Evolutionary conservation across 768 basidiomycete species (phyloP), one percentile per base, ranked within the genome.

Genomic region (Boletus barrowsii): DNA sequence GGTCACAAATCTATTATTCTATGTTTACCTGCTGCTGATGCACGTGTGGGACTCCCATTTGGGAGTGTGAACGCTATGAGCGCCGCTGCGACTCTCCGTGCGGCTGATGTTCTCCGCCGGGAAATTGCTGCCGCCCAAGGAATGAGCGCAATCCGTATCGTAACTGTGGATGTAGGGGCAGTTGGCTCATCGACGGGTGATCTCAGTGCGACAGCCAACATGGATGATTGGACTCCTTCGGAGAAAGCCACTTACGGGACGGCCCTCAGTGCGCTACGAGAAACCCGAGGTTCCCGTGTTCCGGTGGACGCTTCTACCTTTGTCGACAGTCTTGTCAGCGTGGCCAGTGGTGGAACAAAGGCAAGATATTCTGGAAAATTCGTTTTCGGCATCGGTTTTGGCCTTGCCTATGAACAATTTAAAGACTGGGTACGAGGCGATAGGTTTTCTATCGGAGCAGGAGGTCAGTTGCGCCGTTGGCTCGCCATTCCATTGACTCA

Each of bases 41-140:
- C 83, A 40, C 83, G 83, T 49, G 83, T 89, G 39, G 90, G 90
- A 11, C 73, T 90, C n/a, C 87, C 90, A 7, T 90, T 80, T 59
- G 66, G 73, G 20, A 63, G 71, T 18, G 82, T 86, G 40, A 83
- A 83, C 54, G 82, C 88, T 11, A 92, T 93, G 87, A 83, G 82
- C 57, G 84, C 87, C 30, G 85, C 84, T 5, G 82, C 83, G 47
- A 90, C 86, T 15, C 73, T 87, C 20, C 84, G 86, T 42, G 91
- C 77, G 0, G 75, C 82, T 13, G 87, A 91, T 56, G 80, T 92
- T 22, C 79, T 93, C 29, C 81, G 89, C 17, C 75, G 89, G 20
- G 91, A 93, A 72, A 81, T 87, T 6, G 82, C 83, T 53, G 73
- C 77, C 2, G 84, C 88, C 75, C 80, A 77, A 64, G 83, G 84